Conservation (phyloP, 1,284 basidiomycete species). For the Rhodofomes roseus region DNA sequence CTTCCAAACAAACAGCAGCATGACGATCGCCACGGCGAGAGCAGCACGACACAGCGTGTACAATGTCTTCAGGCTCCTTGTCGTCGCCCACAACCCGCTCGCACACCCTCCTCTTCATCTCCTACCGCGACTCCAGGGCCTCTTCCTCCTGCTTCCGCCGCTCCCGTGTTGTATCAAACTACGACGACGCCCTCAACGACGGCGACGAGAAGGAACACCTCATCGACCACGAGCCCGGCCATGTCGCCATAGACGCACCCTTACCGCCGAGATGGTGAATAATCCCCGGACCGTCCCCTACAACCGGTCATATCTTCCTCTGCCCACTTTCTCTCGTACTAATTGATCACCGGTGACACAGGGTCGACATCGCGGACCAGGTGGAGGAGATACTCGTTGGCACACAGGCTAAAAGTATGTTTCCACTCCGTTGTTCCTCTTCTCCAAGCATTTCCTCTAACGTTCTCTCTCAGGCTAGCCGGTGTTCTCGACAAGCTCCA, state of each 20-base stretch:
- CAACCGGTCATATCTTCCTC: not conserved
- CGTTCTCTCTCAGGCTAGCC: slow-evolving; percentile 48
- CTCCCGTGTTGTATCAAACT: slow-evolving; percentile 30
- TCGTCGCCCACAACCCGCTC: slow-evolving; percentile 67
- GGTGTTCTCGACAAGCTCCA: slow-evolving; percentile 86
- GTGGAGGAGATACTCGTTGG: slow-evolving; percentile 76
- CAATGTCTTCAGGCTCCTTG: slow-evolving; percentile 31
- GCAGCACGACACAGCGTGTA: slow-evolving; percentile 15
- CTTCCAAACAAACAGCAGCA: slow-evolving; percentile 25
- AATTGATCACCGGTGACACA: slow-evolving; percentile 30
- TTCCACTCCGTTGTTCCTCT: slow-evolving; percentile 6
- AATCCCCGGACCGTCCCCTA: not conserved
- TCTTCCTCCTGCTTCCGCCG: slow-evolving; percentile 45
- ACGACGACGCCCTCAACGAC: slow-evolving; percentile 35
- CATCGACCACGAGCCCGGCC: slow-evolving; percentile 45
- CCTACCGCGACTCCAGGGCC: slow-evolving; percentile 83
- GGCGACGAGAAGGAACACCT: slow-evolving; percentile 70
- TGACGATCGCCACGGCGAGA: slow-evolving; percentile 20
- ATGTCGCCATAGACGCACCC: slow-evolving; percentile 56
- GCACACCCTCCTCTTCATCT: slow-evolving; percentile 91
- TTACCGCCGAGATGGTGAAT: slow-evolving; percentile 33
- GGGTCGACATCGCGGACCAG: slow-evolving; percentile 90
- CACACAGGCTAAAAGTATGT: slow-evolving; percentile 78
- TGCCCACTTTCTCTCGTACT: slow-evolving; percentile 2
- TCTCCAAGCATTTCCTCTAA: slow-evolving; percentile 4